phyloP scores from a whole-genome alignment of 106 monocot species.

The Dioscorea zingiberensis region DNA sequence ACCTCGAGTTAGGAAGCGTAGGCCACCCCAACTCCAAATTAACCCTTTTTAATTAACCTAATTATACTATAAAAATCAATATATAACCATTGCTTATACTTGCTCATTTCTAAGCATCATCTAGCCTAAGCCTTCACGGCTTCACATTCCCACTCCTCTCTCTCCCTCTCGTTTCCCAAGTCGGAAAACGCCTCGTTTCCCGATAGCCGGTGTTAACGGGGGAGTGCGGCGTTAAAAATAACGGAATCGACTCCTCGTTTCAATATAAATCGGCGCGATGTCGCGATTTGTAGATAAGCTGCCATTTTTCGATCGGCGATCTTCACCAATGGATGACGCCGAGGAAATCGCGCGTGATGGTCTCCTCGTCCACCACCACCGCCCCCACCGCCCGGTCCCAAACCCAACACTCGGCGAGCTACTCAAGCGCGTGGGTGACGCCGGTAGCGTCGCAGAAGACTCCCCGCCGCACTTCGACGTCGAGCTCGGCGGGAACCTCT shows the following conservation, averaged over 20 bases:
- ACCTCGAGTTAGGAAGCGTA: neutral
- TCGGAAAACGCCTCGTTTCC: too few species aligned
- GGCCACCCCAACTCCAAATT: neutral
- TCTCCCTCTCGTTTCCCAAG: too few species aligned
- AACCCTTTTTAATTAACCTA: neutral
- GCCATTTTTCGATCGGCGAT: slow-evolving; percentile 22
- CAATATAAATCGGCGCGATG: slow-evolving; percentile 12
- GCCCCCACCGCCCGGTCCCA: neutral
- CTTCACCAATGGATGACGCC: slow-evolving; percentile 61
- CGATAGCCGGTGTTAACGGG: neutral
- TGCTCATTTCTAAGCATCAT: too few species aligned
- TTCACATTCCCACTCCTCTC: too few species aligned
- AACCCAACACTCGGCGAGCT: slow-evolving; percentile 49
- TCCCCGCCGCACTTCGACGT: slow-evolving; percentile 24
- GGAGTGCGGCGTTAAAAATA: too few species aligned
- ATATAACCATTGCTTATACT: too few species aligned
- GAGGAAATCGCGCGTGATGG: slow-evolving; percentile 46
- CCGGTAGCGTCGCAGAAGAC: slow-evolving; percentile 4
- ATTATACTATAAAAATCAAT: neutral
- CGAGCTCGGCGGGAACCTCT: neutral
- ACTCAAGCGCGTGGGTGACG: slow-evolving; percentile 50
- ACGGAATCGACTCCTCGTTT: too few species aligned
- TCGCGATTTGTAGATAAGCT: slow-evolving; percentile 55
- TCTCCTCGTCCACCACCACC: slow-evolving; percentile 22
- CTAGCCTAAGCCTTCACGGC: too few species aligned